Base-by-base conservation (phyloP, 116 monocot genomes). In the Posidonia oceanica region DNA sequence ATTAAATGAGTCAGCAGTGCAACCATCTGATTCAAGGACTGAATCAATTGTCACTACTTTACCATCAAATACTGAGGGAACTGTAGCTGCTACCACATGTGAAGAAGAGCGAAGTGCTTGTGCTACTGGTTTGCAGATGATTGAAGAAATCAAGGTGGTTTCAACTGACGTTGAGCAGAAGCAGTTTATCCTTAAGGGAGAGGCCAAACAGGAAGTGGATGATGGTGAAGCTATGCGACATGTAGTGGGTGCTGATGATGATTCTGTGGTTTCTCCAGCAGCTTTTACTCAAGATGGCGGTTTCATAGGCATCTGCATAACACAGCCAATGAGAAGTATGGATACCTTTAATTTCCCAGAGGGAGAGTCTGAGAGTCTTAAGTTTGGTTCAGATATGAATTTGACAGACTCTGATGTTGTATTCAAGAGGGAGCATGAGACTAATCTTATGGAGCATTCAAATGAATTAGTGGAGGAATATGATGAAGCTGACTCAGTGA, bases 241-340 rank as follows among this genome's bases (percentile, higher is more conserved):
- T 14, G 15, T 59, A 40, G 59, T 71, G 61, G 12, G 2, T 48
- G 17, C 21, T 39, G 39, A 62, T 72, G 61, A 72, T 62, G 62
- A 36, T 15, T 52, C 61, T 51, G 21, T 14, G n/a, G 15, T 62
- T 61, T 72, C 22, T 59, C 62, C 60, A 39, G 42, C 15, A 61
- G 62, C 54, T 48, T 59, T 48, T 15, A 36, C 51, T 51, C 7
- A 44, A 51, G 29, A 62, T 72, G 61, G 61, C 48, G 61, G 48
- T 60, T 61, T 61, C 42, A 36, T 51, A 15, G 57, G 57, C 8
- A 70, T 23, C 44, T 40, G 16, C 68, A 68, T 54, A 58, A 57
- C 70, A 70, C 55, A 70, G 2, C 57, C 57, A 39, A 36, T 58
- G 3, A 51, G 39, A 57, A 36, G 39, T 40, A 15, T 14, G 36